Base-by-base conservation (phyloP, 164 flowering plant species). In the Warburgia ugandensis region DNA sequence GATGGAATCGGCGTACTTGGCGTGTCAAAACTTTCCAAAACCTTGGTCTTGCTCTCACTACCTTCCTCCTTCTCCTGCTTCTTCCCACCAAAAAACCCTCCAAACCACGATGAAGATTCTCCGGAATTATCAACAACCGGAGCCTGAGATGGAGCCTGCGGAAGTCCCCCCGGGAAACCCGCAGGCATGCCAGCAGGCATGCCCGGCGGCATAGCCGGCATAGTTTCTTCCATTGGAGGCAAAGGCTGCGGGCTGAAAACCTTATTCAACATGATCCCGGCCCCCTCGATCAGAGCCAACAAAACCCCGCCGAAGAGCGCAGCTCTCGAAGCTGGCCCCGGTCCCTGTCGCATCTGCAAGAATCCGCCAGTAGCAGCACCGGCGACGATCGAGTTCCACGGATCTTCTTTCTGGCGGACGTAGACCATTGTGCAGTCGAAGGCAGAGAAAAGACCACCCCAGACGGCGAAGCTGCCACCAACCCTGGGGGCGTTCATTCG, bases 291-390 rank as follows among this genome's bases (percentile, higher is more conserved):
- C 46, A 86, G 61, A 32, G 83, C 95, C n/a, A 90, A 65, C 0
- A 90, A 51, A 1, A 75, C 73, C 1, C 95, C 97, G 14, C 97
- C 97, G 50, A 73, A 64, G 0, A 64, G 9, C 3, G 94, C 97
- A 0, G 95, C 74, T 11, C 80, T 60, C 5, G 82, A 56, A 0
- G 95, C 69, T 6, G 83, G 68, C n/a, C 73, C 63, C 0, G 71
- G 32, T 1, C 95, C 97, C 48, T 82, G 89, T 3, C 97, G 77
- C 85, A 90, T 80, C 60, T 64, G 68, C n/a, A 89, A 77, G 49
- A 86, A 75, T 16, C 97, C 95, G 0, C 97, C 97, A 13, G 97
- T 86, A 40, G 94, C 88, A 33, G 29, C 97, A 7, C 94, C 97
- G 27, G 95, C 81, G 25, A 84, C 29, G 62, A 89, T 84, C 0